Evolutionary conservation across 306 rosid species (phyloP).

Genomic region (Ormosia semicastrata): DNA sequence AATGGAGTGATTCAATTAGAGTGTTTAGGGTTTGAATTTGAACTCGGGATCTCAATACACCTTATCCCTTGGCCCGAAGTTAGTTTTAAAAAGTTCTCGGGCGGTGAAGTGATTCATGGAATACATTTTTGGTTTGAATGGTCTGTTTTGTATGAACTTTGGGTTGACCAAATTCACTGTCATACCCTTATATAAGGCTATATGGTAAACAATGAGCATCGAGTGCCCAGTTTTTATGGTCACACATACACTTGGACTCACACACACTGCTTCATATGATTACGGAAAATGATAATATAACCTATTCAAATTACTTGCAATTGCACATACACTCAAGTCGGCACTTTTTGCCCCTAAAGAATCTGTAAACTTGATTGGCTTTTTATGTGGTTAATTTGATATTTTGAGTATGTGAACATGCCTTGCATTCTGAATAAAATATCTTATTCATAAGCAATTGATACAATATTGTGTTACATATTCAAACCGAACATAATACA

Average conservation of each 20-base stretch:
- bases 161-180: not conserved
- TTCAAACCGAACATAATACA: constrained; percentile 6
- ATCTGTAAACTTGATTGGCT: not conserved
- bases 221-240: not conserved
- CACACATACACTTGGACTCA: not conserved
- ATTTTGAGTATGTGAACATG: not conserved
- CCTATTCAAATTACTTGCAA: not conserved
- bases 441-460: constrained; percentile 1
- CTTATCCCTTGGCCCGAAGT: not conserved
- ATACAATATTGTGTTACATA: not conserved
- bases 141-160: not conserved
- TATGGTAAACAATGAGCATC: not conserved
- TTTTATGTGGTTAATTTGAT: not conserved
- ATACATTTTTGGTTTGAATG: not conserved
- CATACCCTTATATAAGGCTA: not conserved
- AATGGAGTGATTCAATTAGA: not conserved
- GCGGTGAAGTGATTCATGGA: not conserved
- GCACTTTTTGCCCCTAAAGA: not conserved
- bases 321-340: not conserved
- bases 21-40: not conserved
- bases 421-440: not conserved
- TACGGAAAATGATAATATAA: not conserved
- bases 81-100: not conserved
- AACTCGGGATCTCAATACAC: not conserved
- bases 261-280: not conserved